Percentiles rank a stretch among this genome's conserved stretches.
phyloP scores from a whole-genome alignment of 805 yeast genomes.

The Trichomonascus vanleenenianus region DNA sequence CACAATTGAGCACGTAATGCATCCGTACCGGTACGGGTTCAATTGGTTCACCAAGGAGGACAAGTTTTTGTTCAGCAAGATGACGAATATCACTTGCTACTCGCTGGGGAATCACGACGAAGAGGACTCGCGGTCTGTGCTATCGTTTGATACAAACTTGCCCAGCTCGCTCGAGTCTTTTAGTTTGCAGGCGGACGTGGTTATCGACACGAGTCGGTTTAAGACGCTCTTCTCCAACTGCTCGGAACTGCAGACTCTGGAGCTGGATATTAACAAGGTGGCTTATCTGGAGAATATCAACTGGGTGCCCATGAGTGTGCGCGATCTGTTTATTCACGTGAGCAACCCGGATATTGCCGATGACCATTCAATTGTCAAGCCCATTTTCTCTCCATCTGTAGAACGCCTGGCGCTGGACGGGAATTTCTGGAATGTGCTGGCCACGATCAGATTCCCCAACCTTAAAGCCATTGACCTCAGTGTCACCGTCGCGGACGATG shows the following conservation, averaged over 20 bases:
- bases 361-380: neutral
- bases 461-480: neutral
- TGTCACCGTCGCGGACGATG: neutral
- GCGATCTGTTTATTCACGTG: slow-evolving; percentile 1
- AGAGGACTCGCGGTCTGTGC: neutral
- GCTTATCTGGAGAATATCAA: neutral
- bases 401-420: slow-evolving; percentile 1
- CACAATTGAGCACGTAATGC: neutral
- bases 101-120: neutral
- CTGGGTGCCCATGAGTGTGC: neutral
- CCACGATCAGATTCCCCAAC: neutral
- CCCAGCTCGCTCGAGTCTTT: slow-evolving; percentile 1
- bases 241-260: neutral
- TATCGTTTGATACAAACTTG: neutral
- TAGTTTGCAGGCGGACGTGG: neutral
- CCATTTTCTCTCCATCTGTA: neutral
- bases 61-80: neutral
- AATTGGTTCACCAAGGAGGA: neutral
- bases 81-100: neutral
- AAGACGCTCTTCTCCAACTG: neutral
- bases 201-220: neutral
- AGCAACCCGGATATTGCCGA: neutral
- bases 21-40: neutral
- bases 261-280: slow-evolving; percentile 1
- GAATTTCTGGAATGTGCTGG: slow-evolving; percentile 1